These are phyloP conservation scores for Polytrichum commune DNA, from an alignment of 225 moss, liverwort and hornwort species.

Conservation along the genomic window DNA sequence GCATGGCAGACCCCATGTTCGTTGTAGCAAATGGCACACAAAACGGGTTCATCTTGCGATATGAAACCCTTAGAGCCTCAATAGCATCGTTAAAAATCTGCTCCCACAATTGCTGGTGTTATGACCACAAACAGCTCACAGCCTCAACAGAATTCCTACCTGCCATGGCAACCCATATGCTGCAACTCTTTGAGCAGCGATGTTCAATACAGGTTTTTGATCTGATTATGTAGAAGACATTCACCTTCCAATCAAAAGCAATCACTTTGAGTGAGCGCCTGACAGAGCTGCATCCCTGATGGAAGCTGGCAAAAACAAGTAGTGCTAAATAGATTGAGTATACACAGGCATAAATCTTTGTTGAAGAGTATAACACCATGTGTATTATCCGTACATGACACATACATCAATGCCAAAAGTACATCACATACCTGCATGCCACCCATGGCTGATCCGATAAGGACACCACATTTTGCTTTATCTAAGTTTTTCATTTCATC, in stretches of 20 bases:
- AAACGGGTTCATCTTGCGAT: constrained; percentile 98
- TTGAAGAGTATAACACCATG: neutral
- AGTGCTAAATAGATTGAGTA: too few species aligned
- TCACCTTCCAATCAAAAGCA: constrained; percentile 17
- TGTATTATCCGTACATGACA: constrained; percentile 3
- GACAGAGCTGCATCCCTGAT: constrained; percentile 7
- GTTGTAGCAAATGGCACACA: constrained; percentile 98
- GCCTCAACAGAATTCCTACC: constrained; percentile 32
- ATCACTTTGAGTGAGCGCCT: neutral
- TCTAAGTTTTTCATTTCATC: constrained; percentile 68
- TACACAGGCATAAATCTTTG: too few species aligned
- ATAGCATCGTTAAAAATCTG: constrained; percentile 99
- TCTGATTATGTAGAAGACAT: constrained; percentile 22
- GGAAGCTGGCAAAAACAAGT: too few species aligned
- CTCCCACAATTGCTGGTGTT: constrained; percentile 53
- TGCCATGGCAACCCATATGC: constrained; percentile 43
- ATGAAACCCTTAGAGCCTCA: constrained; percentile 85
- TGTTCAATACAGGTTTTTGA: constrained; percentile 19
- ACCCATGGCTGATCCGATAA: constrained; percentile 97
- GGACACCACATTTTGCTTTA: constrained; percentile 87
- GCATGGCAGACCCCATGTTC: constrained; percentile 98
- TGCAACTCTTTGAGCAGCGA: constrained; percentile 51
- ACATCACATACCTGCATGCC: constrained; percentile 79
- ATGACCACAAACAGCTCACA: constrained; percentile 48
- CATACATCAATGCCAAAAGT: constrained; percentile 2